Conservation (phyloP, 139 green algal genomes). For the Chlorella ohadii region DNA sequence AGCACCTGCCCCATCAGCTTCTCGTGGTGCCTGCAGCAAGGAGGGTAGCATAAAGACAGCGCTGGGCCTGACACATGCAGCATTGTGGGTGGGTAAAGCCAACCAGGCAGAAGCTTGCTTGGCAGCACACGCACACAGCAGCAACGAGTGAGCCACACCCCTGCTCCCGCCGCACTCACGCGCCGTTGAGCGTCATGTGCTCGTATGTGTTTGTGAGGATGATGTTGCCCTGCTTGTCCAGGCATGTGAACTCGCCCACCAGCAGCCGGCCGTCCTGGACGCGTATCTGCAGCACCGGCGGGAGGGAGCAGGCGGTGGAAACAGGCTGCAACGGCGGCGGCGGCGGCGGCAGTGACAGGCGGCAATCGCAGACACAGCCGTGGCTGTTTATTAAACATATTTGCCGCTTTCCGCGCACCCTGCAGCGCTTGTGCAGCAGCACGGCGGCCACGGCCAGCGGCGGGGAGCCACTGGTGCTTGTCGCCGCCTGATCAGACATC, state of each 20-base stretch:
- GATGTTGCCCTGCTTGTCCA: constrained; percentile 76
- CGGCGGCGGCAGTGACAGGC: not conserved
- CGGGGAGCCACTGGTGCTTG: not conserved
- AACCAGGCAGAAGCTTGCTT: no score
- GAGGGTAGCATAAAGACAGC: not conserved
- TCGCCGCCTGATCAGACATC: no score
- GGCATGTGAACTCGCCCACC: constrained; percentile 62
- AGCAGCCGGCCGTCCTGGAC: constrained; percentile 59
- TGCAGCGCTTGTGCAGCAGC: constrained; percentile 30
- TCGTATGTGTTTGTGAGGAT: constrained; percentile 63
- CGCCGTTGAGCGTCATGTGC: constrained; percentile 5
- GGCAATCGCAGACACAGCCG: no score
- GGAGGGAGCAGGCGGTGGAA: not conserved
- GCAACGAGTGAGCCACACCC: no score
- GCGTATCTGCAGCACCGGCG: constrained; percentile 45
- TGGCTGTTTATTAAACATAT: no score
- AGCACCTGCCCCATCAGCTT: constrained; percentile 34
- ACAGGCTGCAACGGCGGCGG: not conserved
- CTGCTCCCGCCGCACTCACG: not conserved
- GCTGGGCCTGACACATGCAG: no score
- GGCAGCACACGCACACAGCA: no score
- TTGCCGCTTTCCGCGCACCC: not conserved
- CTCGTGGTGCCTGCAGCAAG: not conserved
- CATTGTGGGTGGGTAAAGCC: no score
- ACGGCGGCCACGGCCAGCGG: constrained; percentile 3